phyloP scores from a whole-genome alignment of 768 basidiomycete species.

The Suillus hirtellus region DNA sequence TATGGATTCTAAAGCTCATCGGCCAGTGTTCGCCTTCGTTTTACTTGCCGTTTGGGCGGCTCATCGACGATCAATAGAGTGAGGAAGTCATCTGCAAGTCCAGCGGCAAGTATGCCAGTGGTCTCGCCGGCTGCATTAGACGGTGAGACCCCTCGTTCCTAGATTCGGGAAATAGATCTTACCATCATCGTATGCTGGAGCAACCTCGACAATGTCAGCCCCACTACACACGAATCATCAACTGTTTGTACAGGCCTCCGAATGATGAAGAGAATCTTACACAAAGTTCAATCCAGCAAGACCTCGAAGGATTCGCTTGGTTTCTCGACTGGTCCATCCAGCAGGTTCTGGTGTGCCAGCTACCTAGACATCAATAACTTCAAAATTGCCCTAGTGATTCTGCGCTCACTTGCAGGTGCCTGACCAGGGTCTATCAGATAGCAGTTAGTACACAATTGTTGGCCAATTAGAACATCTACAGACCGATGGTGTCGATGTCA shows the following conservation, averaged over 20 bases:
- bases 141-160: slow-evolving; percentile 7
- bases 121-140: slow-evolving; percentile 51
- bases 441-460: background rate
- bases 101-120: slow-evolving; percentile 68
- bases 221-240: slow-evolving; percentile 42
- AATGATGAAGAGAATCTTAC: slow-evolving; percentile 39
- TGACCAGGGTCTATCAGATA: slow-evolving; percentile 56
- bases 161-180: slow-evolving; percentile 17
- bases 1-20: slow-evolving; percentile 30
- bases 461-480: slow-evolving; percentile 13
- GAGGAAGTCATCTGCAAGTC: slow-evolving; percentile 68
- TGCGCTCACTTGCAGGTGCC: slow-evolving; percentile 63
- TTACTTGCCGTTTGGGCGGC: slow-evolving; percentile 33
- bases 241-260: background rate
- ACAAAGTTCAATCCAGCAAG: slow-evolving; percentile 73
- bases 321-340: slow-evolving; percentile 75
- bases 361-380: slow-evolving; percentile 24
- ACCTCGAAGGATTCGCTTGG: slow-evolving; percentile 72
- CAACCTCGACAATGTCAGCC: slow-evolving; percentile 74
- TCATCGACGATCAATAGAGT: slow-evolving; percentile 54
- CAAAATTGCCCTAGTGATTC: background rate
- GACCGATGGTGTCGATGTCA: slow-evolving; percentile 75
- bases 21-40: slow-evolving; percentile 18
- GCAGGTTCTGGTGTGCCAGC: slow-evolving; percentile 79
- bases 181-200: slow-evolving; percentile 75